These are phyloP conservation scores for Blastomyces gilchristii DNA, from an alignment of 2,329 filamentous ascomycete species.

Conservation along the genomic window DNA sequence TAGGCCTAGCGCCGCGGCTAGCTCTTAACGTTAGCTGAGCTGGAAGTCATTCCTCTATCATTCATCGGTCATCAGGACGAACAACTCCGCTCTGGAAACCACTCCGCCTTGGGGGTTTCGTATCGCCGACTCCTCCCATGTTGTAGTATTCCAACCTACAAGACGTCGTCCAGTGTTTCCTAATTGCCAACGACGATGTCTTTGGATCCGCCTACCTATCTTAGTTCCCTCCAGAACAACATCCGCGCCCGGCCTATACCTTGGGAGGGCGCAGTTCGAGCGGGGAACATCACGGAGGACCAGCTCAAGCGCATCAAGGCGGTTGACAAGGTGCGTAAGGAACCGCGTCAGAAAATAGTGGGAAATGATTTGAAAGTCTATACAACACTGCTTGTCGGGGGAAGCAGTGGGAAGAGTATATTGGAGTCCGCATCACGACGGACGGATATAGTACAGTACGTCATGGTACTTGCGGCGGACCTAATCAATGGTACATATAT, in stretches of 20 bases:
- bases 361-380: constrained; percentile 73
- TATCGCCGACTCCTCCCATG: not conserved
- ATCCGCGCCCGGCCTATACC: constrained; percentile 91
- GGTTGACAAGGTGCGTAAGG: constrained; percentile 90
- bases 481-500: constrained; percentile 63
- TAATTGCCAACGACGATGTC: constrained; percentile 52
- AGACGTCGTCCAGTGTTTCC: not conserved
- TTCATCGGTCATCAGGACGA: not conserved
- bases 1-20: not conserved
- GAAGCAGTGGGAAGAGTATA: constrained; percentile 56
- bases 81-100: not conserved
- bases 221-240: constrained; percentile 85
- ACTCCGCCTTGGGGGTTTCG: not conserved
- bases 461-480: constrained; percentile 80
- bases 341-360: constrained; percentile 73
- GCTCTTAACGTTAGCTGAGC: too few species aligned
- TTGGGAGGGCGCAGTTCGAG: constrained; percentile 92
- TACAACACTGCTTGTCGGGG: constrained; percentile 66
- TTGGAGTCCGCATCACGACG: constrained; percentile 77
- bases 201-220: constrained; percentile 81
- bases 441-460: constrained; percentile 86
- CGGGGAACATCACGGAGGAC: constrained; percentile 84
- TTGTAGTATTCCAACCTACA: not conserved
- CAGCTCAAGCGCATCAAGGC: constrained; percentile 94
- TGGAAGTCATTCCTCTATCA: not conserved